Percentiles rank a stretch among this genome's conserved stretches.
phyloP scores from a whole-genome alignment of 2,329 filamentous ascomycete species.

The Pseudocercospora cruenta region DNA sequence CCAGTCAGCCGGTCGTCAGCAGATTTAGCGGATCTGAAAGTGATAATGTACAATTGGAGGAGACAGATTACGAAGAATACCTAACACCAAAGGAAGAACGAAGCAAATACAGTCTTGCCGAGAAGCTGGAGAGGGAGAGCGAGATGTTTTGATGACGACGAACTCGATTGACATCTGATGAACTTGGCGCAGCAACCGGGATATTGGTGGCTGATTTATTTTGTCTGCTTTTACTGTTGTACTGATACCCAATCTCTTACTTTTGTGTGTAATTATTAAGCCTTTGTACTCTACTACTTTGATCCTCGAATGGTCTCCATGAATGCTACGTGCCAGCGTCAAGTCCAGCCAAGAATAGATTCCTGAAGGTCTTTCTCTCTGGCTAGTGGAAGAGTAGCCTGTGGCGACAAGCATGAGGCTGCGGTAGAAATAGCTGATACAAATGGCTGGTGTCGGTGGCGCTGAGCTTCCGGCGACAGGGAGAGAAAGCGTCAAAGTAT shows the following conservation, averaged over 20 bases:
- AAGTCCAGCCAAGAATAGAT: background rate
- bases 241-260: background rate
- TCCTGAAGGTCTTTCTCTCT: background rate
- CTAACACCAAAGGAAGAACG: slow-evolving; percentile 36
- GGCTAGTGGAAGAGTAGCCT: background rate
- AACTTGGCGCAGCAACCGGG: background rate
- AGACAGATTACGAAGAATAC: slow-evolving; percentile 34
- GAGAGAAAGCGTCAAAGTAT: background rate
- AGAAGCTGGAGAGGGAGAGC: slow-evolving; percentile 18
- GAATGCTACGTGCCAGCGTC: background rate
- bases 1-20: slow-evolving; percentile 19
- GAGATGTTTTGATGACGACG: slow-evolving; percentile 32
- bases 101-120: slow-evolving; percentile 26
- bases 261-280: background rate
- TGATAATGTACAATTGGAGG: slow-evolving; percentile 22
- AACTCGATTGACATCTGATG: background rate
- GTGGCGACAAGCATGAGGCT: background rate
- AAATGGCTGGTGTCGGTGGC: background rate
- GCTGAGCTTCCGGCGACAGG: background rate
- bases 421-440: background rate
- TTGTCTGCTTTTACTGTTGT: slow-evolving; percentile 1
- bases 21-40: slow-evolving; percentile 35
- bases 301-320: background rate
- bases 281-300: background rate
- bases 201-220: background rate